Base-by-base conservation (phyloP, 2,329 filamentous ascomycete genomes). In the Chaetomium sp. region DNA sequence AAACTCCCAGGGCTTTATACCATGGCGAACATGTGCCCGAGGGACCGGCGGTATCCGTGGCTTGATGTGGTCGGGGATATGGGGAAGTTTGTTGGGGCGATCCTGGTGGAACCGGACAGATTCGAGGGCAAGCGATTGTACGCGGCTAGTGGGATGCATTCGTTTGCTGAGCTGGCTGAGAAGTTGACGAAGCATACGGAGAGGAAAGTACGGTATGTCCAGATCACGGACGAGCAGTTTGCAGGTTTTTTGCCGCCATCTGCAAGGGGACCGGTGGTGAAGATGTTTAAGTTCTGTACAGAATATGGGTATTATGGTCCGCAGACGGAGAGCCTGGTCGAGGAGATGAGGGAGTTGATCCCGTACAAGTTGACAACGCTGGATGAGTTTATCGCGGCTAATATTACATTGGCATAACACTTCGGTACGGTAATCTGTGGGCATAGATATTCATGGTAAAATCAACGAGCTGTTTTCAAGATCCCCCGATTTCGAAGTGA, bases 21-120 rank as follows among this genome's bases (percentile, higher is more conserved):
- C n/a, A 53, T 53, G 3, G 37, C 50, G 4, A 56, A 51, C n/a
- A 35, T 42, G 4, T 53, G 71, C 11, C 57, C 44, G 65, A 66
- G 32, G 6, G 32, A 43, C 4, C 4, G 3, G 5, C 33, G n/a
- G 2, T 53, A 73, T 4, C 74, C 75, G 4, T 61, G 74, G 36
- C 70, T 77, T 37, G 69, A 74, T 32, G 65, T 64, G 0, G 63
- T 55, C 2, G 56, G 43, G 0, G 76, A 79, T 55, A 74, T 69
- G n/a, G 76, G 76, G 61, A 70, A 67, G 60, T 72, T 68, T 42
- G 62, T 73, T 41, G 67, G 67, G 43, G 65, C 61, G 27, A 67
- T 70, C 37, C 58, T 66, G 5, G 59, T 59, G 10, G 57, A 57
- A 44, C 58, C 62, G 27, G 58, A 62, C n/a, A 57, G 54, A 52